Conservation (phyloP, 805 yeast species). For the Cyberlindnera euphorbiae region DNA sequence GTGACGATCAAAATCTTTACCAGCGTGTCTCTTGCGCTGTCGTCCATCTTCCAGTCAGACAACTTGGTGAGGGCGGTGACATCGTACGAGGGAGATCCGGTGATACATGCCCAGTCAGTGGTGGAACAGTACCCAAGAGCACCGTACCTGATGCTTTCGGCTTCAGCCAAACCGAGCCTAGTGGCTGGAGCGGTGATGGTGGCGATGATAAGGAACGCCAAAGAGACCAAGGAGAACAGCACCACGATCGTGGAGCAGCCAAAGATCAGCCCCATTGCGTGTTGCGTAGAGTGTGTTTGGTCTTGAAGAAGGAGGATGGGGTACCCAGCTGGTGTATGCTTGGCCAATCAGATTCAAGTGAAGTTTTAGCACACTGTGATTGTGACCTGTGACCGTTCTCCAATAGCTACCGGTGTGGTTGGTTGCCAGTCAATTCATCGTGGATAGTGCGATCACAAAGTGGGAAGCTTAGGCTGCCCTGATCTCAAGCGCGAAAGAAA, state of each 20-base stretch:
- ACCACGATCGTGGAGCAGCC: constrained; percentile 39
- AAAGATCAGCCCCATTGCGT: constrained; percentile 32
- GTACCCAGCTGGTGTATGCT: too few species aligned
- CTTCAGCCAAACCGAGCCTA: constrained; percentile 44
- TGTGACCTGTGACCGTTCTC: too few species aligned
- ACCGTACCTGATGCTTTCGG: constrained; percentile 48
- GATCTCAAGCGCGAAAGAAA: too few species aligned
- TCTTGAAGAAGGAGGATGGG: too few species aligned
- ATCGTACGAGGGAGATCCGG: constrained; percentile 38
- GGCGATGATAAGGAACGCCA: constrained; percentile 60
- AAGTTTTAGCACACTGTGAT: too few species aligned
- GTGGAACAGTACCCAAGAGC: constrained; percentile 59
- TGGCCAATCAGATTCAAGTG: too few species aligned
- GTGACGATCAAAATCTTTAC: constrained; percentile 52
- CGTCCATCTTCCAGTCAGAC: constrained; percentile 46
- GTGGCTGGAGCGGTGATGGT: constrained; percentile 57
- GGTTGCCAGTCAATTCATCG: too few species aligned
- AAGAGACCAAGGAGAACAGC: constrained; percentile 43
- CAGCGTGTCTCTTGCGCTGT: constrained; percentile 43
- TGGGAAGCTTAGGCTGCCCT: too few species aligned
- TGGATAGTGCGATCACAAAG: too few species aligned
- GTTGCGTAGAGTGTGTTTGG: too few species aligned
- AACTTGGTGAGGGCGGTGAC: constrained; percentile 29
- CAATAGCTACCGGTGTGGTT: too few species aligned
- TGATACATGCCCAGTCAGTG: constrained; percentile 32